These are phyloP conservation scores for Mycena vulgaris DNA, from an alignment of 768 basidiomycete genomes.

Conservation along the genomic window DNA sequence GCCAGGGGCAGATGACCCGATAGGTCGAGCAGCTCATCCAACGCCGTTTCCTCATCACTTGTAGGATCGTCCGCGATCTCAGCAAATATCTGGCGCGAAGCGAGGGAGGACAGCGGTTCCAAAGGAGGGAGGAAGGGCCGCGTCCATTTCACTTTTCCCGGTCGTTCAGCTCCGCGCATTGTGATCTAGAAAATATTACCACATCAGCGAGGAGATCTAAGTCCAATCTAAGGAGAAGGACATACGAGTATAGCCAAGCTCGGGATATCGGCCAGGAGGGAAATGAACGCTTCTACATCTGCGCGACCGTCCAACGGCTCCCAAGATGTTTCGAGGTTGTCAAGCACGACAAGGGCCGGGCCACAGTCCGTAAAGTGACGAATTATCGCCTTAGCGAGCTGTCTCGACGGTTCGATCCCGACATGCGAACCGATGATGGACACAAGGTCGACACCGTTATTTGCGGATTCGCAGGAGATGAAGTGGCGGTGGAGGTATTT, in stretches of 20 bases:
- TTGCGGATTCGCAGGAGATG: not conserved
- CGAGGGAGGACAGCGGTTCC: not conserved
- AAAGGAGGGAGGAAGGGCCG: not conserved
- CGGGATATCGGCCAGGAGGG: not conserved
- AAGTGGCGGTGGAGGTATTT: not conserved
- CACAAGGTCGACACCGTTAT: not conserved
- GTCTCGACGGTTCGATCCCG: not conserved
- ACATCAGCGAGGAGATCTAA: too few species aligned
- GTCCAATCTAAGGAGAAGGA: not conserved
- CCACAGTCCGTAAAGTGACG: not conserved
- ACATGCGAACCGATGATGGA: not conserved
- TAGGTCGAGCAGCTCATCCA: not conserved
- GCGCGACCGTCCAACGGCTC: not conserved
- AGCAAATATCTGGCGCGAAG: not conserved
- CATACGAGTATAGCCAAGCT: not conserved
- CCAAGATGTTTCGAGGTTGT: conserved; percentile 3
- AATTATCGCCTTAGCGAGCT: not conserved
- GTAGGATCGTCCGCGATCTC: not conserved
- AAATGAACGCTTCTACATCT: not conserved
- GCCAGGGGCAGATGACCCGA: not conserved
- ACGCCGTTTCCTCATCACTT: not conserved
- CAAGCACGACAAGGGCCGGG: not conserved
- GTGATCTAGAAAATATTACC: not conserved
- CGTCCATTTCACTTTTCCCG: not conserved
- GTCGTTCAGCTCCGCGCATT: conserved; percentile 2